phyloP scores from a whole-genome alignment of 192 early-diverging fungal species.

The Lunasporangiospora selenospora region DNA sequence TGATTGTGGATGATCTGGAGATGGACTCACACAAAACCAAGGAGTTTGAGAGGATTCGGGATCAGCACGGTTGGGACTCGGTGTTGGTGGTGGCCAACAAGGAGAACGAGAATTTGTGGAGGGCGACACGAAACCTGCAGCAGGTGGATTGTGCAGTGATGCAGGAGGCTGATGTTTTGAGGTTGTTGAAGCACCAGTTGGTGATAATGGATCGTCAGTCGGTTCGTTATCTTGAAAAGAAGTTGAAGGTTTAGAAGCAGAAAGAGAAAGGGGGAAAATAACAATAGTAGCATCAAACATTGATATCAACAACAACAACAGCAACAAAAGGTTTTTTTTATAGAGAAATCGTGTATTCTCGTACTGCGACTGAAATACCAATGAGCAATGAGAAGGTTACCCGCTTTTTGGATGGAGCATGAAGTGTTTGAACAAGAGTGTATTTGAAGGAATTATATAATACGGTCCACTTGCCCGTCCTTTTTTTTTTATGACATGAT shows the following conservation, averaged over 20 bases:
- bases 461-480: too few relatives aligned
- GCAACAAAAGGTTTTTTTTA: too few relatives aligned
- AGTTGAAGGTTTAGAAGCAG: constrained; percentile 48
- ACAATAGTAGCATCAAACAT: too few relatives aligned
- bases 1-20: constrained; percentile 77
- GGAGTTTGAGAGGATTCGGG: constrained; percentile 53
- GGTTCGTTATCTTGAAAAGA: constrained; percentile 64
- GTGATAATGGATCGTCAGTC: constrained; percentile 73
- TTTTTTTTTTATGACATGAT: too few relatives aligned
- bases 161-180: constrained; percentile 70
- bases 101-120: constrained; percentile 56
- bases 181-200: constrained; percentile 70
- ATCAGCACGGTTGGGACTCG: constrained; percentile 54
- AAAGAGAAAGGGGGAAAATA: too few relatives aligned
- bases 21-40: constrained; percentile 63
- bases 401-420: too few relatives aligned
- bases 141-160: constrained; percentile 65
- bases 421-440: too few relatives aligned
- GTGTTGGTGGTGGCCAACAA: constrained; percentile 46
- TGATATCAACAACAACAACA: too few relatives aligned
- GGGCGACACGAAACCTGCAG: constrained; percentile 68
- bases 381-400: too few relatives aligned
- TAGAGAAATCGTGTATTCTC: too few relatives aligned
- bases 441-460: too few relatives aligned
- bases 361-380: too few relatives aligned